Conservation (phyloP, 1,139 yeast species). For the Kurtzmaniella quercitrusa region DNA sequence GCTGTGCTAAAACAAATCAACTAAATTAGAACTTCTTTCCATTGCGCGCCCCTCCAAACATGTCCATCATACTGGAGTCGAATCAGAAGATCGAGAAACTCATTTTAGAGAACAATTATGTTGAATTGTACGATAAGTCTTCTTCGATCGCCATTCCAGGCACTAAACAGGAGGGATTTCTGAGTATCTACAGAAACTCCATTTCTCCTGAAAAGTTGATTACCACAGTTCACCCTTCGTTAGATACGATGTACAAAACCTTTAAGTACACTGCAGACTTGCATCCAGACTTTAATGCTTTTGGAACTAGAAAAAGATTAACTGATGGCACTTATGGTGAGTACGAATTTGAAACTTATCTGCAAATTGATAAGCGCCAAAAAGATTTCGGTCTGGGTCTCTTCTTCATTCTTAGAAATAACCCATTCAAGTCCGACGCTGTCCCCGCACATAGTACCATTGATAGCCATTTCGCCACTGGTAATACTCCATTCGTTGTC, state of each 20-base stretch:
- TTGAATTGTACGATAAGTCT: constrained; percentile 1
- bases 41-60: no score
- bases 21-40: no score
- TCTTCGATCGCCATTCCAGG: constrained; percentile 41
- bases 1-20: not conserved
- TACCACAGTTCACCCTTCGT: constrained; percentile 44
- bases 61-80: constrained; percentile 7
- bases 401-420: constrained; percentile 45
- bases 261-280: constrained; percentile 39
- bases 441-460: constrained; percentile 23
- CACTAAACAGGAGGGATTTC: constrained; percentile 44
- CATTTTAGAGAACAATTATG: constrained; percentile 5
- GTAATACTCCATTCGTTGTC: constrained; percentile 41
- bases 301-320: constrained; percentile 46
- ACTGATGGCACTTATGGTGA: constrained; percentile 38
- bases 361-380: constrained; percentile 37
- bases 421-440: constrained; percentile 31
- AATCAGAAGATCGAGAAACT: constrained; percentile 6
- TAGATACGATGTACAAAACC: constrained; percentile 47
- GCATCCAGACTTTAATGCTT: constrained; percentile 37
- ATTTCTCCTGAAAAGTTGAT: constrained; percentile 34
- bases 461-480: constrained; percentile 16
- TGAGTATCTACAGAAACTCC: constrained; percentile 51
- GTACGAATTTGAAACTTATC: constrained; percentile 49
- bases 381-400: constrained; percentile 63